Evolutionary conservation across 257 asterid genomes (phyloP).

Genomic region (Coffea eugenioides): DNA sequence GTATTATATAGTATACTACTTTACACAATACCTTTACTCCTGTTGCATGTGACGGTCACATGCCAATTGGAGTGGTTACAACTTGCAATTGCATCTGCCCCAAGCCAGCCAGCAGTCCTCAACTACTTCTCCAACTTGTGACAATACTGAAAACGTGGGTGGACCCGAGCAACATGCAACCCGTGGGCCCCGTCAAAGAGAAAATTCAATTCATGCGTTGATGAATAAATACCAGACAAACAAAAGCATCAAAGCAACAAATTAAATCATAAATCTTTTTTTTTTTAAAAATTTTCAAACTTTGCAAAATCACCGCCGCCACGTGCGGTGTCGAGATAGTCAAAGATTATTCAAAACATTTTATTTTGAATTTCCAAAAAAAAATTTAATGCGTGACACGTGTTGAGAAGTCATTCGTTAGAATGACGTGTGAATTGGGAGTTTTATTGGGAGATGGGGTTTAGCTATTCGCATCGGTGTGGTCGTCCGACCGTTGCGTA

Average conservation of each 20-base stretch:
- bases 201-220: too few species aligned
- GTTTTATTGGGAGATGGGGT: slow-evolving; percentile 17
- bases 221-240: background rate
- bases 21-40: background rate
- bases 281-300: background rate
- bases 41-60: slow-evolving; percentile 27
- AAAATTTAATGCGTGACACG: background rate
- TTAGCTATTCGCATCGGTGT: slow-evolving; percentile 14
- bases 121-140: background rate
- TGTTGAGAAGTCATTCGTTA: slow-evolving; percentile 24
- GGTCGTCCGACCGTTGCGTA: slow-evolving; percentile 36
- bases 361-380: too few species aligned
- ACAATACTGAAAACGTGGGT: background rate
- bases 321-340: slow-evolving; percentile 35
- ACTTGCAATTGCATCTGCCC: background rate
- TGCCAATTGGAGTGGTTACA: slow-evolving; percentile 20
- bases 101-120: background rate
- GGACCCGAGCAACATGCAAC: slow-evolving; percentile 12
- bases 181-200: background rate
- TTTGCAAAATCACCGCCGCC: slow-evolving; percentile 38
- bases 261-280: too few species aligned
- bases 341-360: slow-evolving; percentile 11
- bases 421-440: slow-evolving; percentile 30
- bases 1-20: too few species aligned
- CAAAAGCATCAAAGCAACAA: background rate